Conservation (phyloP, 495 filamentous ascomycete species). For the Cercophora sp. region DNA sequence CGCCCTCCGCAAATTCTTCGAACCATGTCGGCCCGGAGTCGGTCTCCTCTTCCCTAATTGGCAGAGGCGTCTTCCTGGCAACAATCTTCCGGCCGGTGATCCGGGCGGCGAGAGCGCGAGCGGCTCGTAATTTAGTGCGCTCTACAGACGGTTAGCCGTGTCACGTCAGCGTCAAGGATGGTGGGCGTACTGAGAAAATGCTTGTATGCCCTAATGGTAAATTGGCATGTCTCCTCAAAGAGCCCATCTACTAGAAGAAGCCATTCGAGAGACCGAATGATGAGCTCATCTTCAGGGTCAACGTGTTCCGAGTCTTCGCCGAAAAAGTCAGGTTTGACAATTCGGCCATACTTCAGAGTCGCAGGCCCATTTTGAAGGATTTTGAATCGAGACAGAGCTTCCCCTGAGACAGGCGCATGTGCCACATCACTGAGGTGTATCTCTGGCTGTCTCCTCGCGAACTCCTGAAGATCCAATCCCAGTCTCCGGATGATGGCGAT, state of each 20-base stretch:
- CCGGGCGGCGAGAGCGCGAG: slow-evolving; percentile 53
- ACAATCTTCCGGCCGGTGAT: slow-evolving; percentile 43
- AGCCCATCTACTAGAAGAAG: slow-evolving; percentile 66
- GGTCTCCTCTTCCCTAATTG: slow-evolving; percentile 14
- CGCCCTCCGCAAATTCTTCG: slow-evolving; percentile 31
- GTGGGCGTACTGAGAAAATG: slow-evolving; percentile 70
- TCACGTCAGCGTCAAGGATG: too few relatives aligned
- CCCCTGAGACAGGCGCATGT: slow-evolving; percentile 18
- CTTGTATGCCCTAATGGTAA: slow-evolving; percentile 66
- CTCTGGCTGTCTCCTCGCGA: slow-evolving; percentile 50
- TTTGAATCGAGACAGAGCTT: slow-evolving; percentile 41
- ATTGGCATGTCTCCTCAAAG: slow-evolving; percentile 65
- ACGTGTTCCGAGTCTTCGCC: slow-evolving; percentile 54
- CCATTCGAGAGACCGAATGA: slow-evolving; percentile 85
- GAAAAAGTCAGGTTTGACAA: slow-evolving; percentile 60
- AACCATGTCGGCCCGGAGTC: slow-evolving; percentile 39
- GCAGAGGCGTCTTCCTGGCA: slow-evolving; percentile 32
- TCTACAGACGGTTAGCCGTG: slow-evolving; percentile 33
- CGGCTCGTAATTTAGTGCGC: slow-evolving; percentile 58
- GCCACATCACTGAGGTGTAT: slow-evolving; percentile 49
- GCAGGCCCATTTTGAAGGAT: slow-evolving; percentile 45
- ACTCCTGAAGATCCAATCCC: slow-evolving; percentile 45
- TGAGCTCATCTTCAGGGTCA: slow-evolving; percentile 55
- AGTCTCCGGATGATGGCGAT: slow-evolving; percentile 60
- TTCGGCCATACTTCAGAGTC: slow-evolving; percentile 44